Percentiles rank a stretch among this genome's conserved stretches.
phyloP scores from a whole-genome alignment of 2,329 filamentous ascomycete species.

The Cercospora sp. region DNA sequence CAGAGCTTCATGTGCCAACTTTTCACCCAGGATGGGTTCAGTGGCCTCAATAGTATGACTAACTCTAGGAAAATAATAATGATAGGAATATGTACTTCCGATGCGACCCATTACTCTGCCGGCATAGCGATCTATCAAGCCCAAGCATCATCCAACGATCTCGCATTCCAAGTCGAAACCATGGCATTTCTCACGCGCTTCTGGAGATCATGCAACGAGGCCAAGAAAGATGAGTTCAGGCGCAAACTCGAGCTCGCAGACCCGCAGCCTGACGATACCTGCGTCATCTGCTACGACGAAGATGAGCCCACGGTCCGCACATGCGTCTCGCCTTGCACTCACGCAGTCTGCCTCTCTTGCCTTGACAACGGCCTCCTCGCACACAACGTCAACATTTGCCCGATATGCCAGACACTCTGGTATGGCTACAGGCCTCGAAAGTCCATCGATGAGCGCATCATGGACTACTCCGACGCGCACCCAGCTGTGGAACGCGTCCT shows the following conservation, averaged over 20 bases:
- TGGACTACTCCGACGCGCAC: background rate
- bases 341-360: background rate
- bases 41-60: background rate
- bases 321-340: background rate
- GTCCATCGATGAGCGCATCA: background rate
- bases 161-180: background rate
- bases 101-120: background rate
- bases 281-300: background rate
- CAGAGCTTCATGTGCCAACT: background rate
- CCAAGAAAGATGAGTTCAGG: background rate
- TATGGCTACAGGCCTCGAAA: background rate
- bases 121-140: background rate
- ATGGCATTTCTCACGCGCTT: background rate
- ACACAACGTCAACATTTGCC: background rate
- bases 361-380: background rate
- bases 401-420: background rate
- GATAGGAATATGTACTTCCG: background rate
- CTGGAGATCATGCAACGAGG: background rate
- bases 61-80: background rate
- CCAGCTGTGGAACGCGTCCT: background rate
- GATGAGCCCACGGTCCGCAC: background rate
- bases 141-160: background rate
- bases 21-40: background rate
- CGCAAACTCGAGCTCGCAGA: background rate
- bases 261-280: background rate